Conservation (phyloP, 805 yeast genomes). For the Gaillardinia entomophila region DNA sequence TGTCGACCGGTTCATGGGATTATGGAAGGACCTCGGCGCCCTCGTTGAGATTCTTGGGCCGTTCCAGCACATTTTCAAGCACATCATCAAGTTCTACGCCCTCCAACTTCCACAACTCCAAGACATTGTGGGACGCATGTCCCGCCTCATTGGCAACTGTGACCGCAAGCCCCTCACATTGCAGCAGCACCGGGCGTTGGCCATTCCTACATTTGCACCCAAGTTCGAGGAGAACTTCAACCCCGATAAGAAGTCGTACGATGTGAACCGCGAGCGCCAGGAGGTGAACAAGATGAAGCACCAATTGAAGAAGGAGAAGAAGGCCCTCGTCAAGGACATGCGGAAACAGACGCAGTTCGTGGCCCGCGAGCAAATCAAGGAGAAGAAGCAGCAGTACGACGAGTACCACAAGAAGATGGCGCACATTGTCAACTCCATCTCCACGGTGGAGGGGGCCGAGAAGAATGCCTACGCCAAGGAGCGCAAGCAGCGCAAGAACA, state of each 20-base stretch:
- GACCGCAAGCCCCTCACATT: constrained; percentile 59
- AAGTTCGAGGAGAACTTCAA: constrained; percentile 93
- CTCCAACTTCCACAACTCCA: constrained; percentile 22
- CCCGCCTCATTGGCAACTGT: constrained; percentile 39
- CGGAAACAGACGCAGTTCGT: constrained; percentile 84
- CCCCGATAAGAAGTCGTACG: constrained; percentile 91
- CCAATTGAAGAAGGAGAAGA: constrained; percentile 86
- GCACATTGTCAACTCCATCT: constrained; percentile 75
- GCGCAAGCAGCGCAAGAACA: constrained; percentile 55
- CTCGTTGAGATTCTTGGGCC: constrained; percentile 54
- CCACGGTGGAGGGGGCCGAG: constrained; percentile 92
- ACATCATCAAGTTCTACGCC: constrained; percentile 30
- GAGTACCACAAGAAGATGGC: constrained; percentile 91
- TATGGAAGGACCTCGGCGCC: constrained; percentile 63
- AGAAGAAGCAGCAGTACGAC: constrained; percentile 66
- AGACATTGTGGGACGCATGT: constrained; percentile 37
- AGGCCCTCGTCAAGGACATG: constrained; percentile 80
- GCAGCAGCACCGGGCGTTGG: constrained; percentile 78
- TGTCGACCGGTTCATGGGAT: constrained; percentile 22
- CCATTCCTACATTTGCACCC: constrained; percentile 83
- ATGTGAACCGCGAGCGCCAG: constrained; percentile 71
- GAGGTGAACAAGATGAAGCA: constrained; percentile 79
- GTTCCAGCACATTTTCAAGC: constrained; percentile 37
- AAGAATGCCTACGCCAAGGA: constrained; percentile 90
- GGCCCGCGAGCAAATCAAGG: constrained; percentile 77